A percentile compares a stretch with the other conserved stretches of the same genome.
These are phyloP conservation scores for Hericium coralloides DNA, from an alignment of 768 basidiomycete genomes.

Conservation along the genomic window DNA sequence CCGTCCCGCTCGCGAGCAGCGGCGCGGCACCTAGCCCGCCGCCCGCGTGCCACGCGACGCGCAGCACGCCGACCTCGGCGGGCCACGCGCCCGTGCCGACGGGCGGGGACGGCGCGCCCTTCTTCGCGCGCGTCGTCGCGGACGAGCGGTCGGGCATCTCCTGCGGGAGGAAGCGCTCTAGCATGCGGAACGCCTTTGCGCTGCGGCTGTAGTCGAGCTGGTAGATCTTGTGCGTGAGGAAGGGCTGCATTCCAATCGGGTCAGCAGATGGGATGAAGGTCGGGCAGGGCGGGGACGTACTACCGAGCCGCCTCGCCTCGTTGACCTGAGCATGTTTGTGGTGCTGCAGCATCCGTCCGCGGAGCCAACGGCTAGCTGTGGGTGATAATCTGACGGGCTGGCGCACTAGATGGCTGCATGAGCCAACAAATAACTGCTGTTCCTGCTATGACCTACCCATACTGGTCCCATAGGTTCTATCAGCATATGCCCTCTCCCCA, in stretches of 20 bases:
- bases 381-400: constrained; percentile 75
- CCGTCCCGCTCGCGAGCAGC: constrained; percentile 72
- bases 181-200: constrained; percentile 70
- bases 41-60: constrained; percentile 73
- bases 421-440: not conserved
- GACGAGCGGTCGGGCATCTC: constrained; percentile 42
- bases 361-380: constrained; percentile 73
- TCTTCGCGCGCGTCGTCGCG: constrained; percentile 26
- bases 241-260: constrained; percentile 38
- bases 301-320: constrained; percentile 61
- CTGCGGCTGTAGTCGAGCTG: constrained; percentile 82
- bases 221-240: constrained; percentile 72
- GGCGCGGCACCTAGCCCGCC: constrained; percentile 53
- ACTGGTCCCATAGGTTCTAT: constrained; percentile 72
- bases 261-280: not conserved
- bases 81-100: constrained; percentile 65
- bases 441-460: constrained; percentile 54
- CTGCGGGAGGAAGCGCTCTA: constrained; percentile 78
- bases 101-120: constrained; percentile 24
- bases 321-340: constrained; percentile 60
- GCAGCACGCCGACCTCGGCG: constrained; percentile 65
- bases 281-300: constrained; percentile 32
- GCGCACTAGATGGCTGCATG: constrained; percentile 41
- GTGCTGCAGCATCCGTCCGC: constrained; percentile 78
- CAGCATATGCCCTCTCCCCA: constrained; percentile 64